Evolutionary conservation across 2,329 filamentous ascomycete species (phyloP).

Genomic region (Exutisphaerella laricina): DNA sequence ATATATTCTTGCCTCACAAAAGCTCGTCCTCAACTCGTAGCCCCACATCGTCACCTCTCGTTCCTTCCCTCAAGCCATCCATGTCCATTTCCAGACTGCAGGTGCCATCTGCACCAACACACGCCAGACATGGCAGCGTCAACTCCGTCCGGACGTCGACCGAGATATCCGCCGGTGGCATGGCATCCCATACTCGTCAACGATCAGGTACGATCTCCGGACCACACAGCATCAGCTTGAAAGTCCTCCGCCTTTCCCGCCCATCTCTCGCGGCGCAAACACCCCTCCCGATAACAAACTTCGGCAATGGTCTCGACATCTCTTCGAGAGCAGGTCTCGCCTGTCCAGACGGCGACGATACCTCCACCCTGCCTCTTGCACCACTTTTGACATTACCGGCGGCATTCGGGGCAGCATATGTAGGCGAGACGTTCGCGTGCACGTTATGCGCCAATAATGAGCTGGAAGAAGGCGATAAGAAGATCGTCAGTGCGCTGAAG

Average conservation of each 20-base stretch:
- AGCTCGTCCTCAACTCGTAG: not conserved
- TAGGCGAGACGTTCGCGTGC: slow-evolving; percentile 91
- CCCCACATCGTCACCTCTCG: slow-evolving; percentile 3
- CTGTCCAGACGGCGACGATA: slow-evolving; percentile 52
- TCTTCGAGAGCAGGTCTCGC: slow-evolving; percentile 63
- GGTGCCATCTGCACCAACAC: not conserved
- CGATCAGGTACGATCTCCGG: slow-evolving; percentile 34
- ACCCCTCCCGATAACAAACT: slow-evolving; percentile 51
- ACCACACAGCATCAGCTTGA: slow-evolving; percentile 78
- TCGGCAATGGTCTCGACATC: slow-evolving; percentile 46
- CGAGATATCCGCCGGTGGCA: slow-evolving; percentile 6
- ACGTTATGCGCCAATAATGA: slow-evolving; percentile 97
- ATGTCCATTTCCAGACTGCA: not conserved
- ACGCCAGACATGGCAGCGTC: slow-evolving; percentile 1
- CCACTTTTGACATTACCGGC: slow-evolving; percentile 75
- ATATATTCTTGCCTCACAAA: not conserved
- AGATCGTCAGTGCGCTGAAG: slow-evolving; percentile 64
- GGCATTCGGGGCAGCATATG: slow-evolving; percentile 89
- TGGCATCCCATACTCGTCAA: slow-evolving; percentile 30
- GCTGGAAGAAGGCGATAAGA: slow-evolving; percentile 39
- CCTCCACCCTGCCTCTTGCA: slow-evolving; percentile 52
- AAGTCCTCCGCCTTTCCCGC: slow-evolving; percentile 76
- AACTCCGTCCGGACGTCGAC: slow-evolving; percentile 2
- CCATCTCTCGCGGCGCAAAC: slow-evolving; percentile 70
- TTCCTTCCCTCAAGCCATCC: not conserved